Base-by-base conservation (phyloP, 306 rosid genomes). In the Dryas drummondii region DNA sequence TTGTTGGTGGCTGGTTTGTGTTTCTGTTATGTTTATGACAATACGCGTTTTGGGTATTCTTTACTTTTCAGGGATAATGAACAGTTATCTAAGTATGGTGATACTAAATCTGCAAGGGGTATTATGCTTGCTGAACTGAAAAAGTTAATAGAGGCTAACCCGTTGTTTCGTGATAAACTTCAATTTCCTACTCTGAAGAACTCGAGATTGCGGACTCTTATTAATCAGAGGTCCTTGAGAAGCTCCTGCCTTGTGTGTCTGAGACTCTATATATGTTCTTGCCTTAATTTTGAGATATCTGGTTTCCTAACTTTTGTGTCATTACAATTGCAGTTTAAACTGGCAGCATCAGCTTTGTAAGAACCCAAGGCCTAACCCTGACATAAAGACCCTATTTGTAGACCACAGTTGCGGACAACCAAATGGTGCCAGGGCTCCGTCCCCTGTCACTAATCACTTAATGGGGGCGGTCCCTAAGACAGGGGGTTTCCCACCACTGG, bases 261-360 rank as follows among this genome's bases (percentile, higher is more conserved):
- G 46, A 50, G 22, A 58, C 51, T 79, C 56, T 55, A 61, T 45
- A 72, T 45, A 42, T 55, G 58, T 48, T n/a, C 26, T 76, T 69
- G 46, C 76, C 76, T 72, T 8, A 41, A 5, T 50, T 69, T 44
- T 69, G 10, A 41, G 56, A 50, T 60, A 62, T 46, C 60, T 40
- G 59, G 50, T 80, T 67, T 54, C 27, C 76, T 72, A 10, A 55
- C 44, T 54, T 46, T 72, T 67, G 50, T 45, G 14, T 54, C 52
- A 52, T 86, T 68, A 81, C 51, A 66, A 58, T 79, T 81, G 87
- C 94, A 96, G 99, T 83, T 89, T 96, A 83, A 96, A 96, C 74
- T 96, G 99, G 99, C 99, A 96, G 85, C 99, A 96, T 86, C 99
- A 96, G 79, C 99, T 96, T 75, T 96, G 99, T 83, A 96, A 96